A percentile compares a stretch with the other conserved stretches of the same genome.
These are phyloP conservation scores for Alternaria brassicae DNA, from an alignment of 2,329 filamentous ascomycete species.

Conservation along the genomic window DNA sequence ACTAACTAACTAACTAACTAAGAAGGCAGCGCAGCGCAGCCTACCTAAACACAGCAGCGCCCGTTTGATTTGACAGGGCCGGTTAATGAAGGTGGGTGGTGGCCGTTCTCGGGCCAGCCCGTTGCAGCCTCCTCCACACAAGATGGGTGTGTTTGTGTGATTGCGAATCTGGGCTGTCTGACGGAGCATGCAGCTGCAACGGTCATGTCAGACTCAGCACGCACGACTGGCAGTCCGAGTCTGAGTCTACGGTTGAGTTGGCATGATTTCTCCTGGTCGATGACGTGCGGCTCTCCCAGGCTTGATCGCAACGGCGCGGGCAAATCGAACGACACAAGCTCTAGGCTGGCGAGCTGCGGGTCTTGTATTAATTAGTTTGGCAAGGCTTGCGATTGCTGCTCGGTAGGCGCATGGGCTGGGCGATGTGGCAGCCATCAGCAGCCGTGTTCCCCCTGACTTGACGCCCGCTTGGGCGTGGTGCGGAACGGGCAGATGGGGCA, in stretches of 20 bases:
- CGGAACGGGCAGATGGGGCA: slow-evolving; percentile 16
- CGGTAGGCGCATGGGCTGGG: background rate
- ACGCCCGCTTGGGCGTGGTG: slow-evolving; percentile 22
- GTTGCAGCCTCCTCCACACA: background rate
- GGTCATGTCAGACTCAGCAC: slow-evolving; percentile 2
- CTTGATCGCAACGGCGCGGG: slow-evolving; percentile 10
- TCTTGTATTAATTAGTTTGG: background rate
- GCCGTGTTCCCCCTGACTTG: slow-evolving; percentile 22
- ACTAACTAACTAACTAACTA: background rate
- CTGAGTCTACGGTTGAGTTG: too few relatives aligned
- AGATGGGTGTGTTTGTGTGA: background rate
- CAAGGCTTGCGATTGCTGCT: slow-evolving; percentile 17
- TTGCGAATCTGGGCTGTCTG: background rate
- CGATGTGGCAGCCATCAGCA: slow-evolving; percentile 15
- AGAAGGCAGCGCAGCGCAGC: background rate
- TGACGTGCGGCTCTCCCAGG: slow-evolving; percentile 11
- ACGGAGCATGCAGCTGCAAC: background rate
- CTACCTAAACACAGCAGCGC: too few relatives aligned
- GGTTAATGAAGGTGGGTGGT: slow-evolving; percentile 10
- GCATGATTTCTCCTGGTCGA: background rate
- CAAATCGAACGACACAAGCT: slow-evolving; percentile 6
- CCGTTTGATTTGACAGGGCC: slow-evolving; percentile 19
- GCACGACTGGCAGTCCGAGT: too few relatives aligned
- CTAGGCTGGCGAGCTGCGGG: slow-evolving; percentile 12
- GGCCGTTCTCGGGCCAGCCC: slow-evolving; percentile 11